Evolutionary conservation across 2,329 filamentous ascomycete genomes (phyloP).

Genomic region (Remersonia thermophila): DNA sequence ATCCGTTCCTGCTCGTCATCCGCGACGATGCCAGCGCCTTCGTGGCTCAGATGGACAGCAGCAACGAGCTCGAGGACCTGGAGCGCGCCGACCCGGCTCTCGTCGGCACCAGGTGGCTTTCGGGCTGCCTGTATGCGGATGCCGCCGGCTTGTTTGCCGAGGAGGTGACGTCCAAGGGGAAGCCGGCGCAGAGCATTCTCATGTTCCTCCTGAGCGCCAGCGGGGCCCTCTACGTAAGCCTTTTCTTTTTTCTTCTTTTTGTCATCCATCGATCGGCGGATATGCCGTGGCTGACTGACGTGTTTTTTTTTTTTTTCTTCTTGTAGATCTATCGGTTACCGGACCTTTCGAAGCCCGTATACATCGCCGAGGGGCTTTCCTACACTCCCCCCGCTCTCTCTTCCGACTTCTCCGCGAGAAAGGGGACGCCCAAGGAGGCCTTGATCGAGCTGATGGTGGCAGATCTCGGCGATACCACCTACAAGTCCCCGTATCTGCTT

Average conservation of each 20-base stretch:
- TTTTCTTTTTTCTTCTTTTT: conserved; percentile 25
- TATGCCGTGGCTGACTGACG: too few relatives aligned
- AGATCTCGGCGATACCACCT: conserved; percentile 65
- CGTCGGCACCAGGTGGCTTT: conserved; percentile 58
- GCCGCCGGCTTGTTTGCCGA: conserved; percentile 41
- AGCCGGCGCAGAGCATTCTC: conserved; percentile 40
- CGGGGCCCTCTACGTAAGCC: conserved; percentile 65
- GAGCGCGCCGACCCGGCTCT: conserved; percentile 48
- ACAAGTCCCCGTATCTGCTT: conserved; percentile 66
- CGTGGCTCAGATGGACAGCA: conserved; percentile 66
- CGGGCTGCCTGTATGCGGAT: conserved; percentile 74
- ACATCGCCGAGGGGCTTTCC: conserved; percentile 61
- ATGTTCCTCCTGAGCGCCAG: conserved; percentile 66
- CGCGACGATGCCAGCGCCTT: conserved; percentile 73
- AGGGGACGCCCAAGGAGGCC: conserved; percentile 58
- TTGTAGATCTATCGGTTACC: conserved; percentile 63
- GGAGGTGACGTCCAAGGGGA: conserved; percentile 27
- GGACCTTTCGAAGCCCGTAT: conserved; percentile 58
- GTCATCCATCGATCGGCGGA: conserved; percentile 68
- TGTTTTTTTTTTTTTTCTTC: conserved; percentile 13
- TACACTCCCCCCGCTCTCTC: conserved; percentile 68
- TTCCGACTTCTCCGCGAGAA: conserved; percentile 54
- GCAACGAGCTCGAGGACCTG: conserved; percentile 75
- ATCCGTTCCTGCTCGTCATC: conserved; percentile 74
- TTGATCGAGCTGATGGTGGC: conserved; percentile 72